These are phyloP conservation scores for Fusarium stilboides DNA, from an alignment of 2,329 filamentous ascomycete genomes.

Conservation along the genomic window DNA sequence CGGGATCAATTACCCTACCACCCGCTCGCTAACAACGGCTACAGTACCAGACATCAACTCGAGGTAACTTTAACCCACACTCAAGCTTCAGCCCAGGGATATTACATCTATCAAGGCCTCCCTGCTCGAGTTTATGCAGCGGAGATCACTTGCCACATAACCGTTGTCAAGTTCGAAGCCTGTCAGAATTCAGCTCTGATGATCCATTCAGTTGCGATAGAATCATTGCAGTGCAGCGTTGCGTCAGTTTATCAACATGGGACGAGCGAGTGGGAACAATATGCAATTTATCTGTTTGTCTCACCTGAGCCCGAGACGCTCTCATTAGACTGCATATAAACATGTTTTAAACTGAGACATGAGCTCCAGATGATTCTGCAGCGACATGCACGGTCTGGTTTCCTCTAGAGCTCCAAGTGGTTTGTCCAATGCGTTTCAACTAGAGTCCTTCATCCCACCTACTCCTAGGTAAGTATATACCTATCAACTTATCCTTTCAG, in stretches of 20 bases:
- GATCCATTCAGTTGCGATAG: background rate
- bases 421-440: background rate
- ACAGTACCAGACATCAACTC: conserved; percentile 23
- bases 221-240: background rate
- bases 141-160: conserved; percentile 23
- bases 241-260: conserved; percentile 20
- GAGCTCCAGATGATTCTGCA: conserved; percentile 8
- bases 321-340: conserved; percentile 10
- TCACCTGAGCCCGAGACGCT: conserved; percentile 17
- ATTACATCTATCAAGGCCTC: conserved; percentile 42
- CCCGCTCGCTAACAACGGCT: conserved; percentile 23
- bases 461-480: background rate
- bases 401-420: background rate
- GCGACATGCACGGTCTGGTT: conserved; percentile 13
- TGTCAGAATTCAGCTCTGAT: conserved; percentile 8
- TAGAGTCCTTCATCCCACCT: background rate
- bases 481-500: background rate
- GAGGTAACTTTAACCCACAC: conserved; percentile 23
- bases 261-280: conserved; percentile 21
- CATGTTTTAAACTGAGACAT: conserved; percentile 27
- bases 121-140: conserved; percentile 34
- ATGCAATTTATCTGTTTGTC: conserved; percentile 32
- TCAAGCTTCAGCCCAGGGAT: conserved; percentile 49
- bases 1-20: conserved; percentile 37
- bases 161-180: background rate